Percentiles rank a stretch among this genome's conserved stretches.
Conservation (phyloP, 208 protist genomes). For the Leishmania tropica region DNA sequence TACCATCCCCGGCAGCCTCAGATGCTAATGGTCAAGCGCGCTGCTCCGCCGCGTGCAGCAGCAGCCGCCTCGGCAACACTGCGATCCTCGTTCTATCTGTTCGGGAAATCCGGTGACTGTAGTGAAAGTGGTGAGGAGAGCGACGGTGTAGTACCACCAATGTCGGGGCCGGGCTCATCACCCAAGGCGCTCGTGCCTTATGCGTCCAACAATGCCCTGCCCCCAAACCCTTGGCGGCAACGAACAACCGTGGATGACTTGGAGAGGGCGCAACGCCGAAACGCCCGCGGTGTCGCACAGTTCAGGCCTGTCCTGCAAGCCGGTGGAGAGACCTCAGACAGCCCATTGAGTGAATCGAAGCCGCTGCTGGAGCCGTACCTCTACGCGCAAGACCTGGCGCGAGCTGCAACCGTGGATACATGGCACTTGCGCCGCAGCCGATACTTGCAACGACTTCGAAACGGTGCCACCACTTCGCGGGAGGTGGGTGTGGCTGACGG, state of each 20-base stretch:
- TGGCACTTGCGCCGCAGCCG: constrained; percentile 24
- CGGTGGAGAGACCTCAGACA: background rate
- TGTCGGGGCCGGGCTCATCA: background rate
- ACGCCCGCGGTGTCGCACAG: constrained; percentile 11
- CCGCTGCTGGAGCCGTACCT: constrained; percentile 26
- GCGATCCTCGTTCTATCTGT: background rate
- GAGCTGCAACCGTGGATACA: constrained; percentile 10
- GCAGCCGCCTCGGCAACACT: background rate
- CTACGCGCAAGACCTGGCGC: constrained; percentile 17
- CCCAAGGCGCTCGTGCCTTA: background rate
- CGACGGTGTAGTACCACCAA: background rate
- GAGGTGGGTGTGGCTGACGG: background rate
- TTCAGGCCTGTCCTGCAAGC: constrained; percentile 8
- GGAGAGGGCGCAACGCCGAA: constrained; percentile 2
- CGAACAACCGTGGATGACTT: constrained; percentile 7
- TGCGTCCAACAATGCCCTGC: background rate
- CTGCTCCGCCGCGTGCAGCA: background rate
- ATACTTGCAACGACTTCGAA: constrained; percentile 28
- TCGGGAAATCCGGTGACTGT: background rate
- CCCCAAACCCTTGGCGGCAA: constrained; percentile 13
- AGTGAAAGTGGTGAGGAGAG: background rate
- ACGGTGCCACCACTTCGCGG: constrained; percentile 2
- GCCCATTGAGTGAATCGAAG: background rate
- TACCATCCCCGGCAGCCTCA: constrained; percentile 21
- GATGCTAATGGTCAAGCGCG: background rate